phyloP scores from a whole-genome alignment of 257 asterid species.

The Nicotiana benthamiana region DNA sequence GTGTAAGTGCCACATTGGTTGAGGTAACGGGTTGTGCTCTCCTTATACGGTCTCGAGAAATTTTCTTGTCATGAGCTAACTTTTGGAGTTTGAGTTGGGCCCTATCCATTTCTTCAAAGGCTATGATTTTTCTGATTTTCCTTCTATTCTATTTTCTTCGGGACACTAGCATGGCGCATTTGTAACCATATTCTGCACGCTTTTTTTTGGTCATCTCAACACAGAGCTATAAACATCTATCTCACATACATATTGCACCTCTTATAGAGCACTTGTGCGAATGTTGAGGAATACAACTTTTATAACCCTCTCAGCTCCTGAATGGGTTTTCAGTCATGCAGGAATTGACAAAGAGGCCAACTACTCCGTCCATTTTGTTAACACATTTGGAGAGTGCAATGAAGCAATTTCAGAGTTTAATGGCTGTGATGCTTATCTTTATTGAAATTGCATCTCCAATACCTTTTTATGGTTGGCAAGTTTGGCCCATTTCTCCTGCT shows the following conservation, averaged over 20 bases:
- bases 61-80: no score
- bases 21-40: no score
- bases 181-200: not conserved
- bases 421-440: constrained; percentile 43
- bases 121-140: not conserved
- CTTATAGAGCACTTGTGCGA: no score
- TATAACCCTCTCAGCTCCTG: constrained; percentile 12
- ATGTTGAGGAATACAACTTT: not conserved
- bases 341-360: constrained; percentile 32
- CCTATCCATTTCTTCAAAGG: not conserved
- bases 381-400: constrained; percentile 26
- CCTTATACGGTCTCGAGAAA: no score
- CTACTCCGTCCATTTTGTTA: constrained; percentile 16
- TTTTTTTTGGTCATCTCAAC: no score
- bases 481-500: constrained; percentile 49
- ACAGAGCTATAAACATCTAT: no score
- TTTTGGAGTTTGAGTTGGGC: no score
- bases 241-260: no score
- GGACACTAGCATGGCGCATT: not conserved
- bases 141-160: not conserved
- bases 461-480: constrained; percentile 36
- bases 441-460: constrained; percentile 64
- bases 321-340: constrained; percentile 30
- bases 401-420: constrained; percentile 41
- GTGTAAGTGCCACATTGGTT: no score